Evolutionary conservation across 495 filamentous ascomycete species (phyloP), one percentile per base, ranked within the genome.

Genomic region (Aspergillus heteromorphus): DNA sequence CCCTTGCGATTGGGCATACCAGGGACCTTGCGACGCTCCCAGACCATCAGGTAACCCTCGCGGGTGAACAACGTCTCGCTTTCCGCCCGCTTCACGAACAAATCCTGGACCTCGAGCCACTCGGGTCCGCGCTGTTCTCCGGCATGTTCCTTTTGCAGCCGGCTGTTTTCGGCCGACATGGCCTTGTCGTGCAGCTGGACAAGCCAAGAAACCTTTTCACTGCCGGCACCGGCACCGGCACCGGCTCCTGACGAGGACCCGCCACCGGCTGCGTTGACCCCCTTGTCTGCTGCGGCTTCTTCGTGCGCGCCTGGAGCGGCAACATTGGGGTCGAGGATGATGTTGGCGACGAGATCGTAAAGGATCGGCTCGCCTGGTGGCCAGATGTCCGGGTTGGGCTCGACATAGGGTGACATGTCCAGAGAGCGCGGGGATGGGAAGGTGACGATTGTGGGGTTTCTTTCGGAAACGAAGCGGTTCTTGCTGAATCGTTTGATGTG

Each of bases 401-500:
- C 84, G 21, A 96, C 89, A 62, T 92, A 99, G 0, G 90, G 91
- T 3, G 83, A 79, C 76, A 96, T 84, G 64, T 99, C 90, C 14
- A 99, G 81, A 21, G 83, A 84, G 53, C 86, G 80, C 10, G 77
- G 72, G 3, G 85, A 83, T 52, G 89, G 87, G 72, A 97, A 97
- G 8, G 92, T 97, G 51, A 99, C 93, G 65, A 99, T 99, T 0
- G 95, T 97, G 4, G 92, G 93, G 70, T 97, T 99, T 30, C 93
- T 87, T 71, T 99, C 95, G 3, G 84, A 77, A 25, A 97, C 89
- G 68, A 97, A 97, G 58, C 96, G 92, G 76, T 99, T 99, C 54
- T 85, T 82, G 62, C 83, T 87, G 81, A 99, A 99, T 38, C 93
- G 88, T 71, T 97, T 97, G 77, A 99, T 85, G 72, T 97, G 92